Evolutionary conservation across 2,329 filamentous ascomycete genomes (phyloP).

Genomic region (Fusarium floridanum): DNA sequence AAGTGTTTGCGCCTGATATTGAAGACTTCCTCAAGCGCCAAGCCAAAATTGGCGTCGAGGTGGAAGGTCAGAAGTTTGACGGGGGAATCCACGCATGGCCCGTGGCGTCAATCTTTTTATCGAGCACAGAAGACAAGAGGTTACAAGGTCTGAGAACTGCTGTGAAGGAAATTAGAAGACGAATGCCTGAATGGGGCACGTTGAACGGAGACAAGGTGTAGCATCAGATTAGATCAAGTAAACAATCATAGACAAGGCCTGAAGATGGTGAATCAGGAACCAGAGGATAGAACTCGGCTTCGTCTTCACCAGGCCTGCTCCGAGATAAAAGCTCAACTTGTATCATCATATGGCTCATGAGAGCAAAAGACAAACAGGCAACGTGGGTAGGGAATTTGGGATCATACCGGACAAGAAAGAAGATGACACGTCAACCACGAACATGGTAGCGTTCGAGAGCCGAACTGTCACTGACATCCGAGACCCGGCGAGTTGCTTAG

Average conservation of each 20-base stretch:
- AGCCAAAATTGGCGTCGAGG: constrained; percentile 63
- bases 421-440: constrained; percentile 1
- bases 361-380: not conserved
- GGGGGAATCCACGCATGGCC: constrained; percentile 87
- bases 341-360: constrained; percentile 55
- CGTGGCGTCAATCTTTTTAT: constrained; percentile 73
- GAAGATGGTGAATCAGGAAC: constrained; percentile 54
- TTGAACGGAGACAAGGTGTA: constrained; percentile 32
- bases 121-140: constrained; percentile 62
- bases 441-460: not conserved
- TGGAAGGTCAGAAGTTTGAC: constrained; percentile 70
- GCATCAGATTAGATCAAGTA: constrained; percentile 77
- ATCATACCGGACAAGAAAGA: constrained; percentile 24
- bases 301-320: constrained; percentile 54
- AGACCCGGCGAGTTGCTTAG: not conserved
- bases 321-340: constrained; percentile 52
- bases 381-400: not conserved
- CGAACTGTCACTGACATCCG: not conserved
- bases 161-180: constrained; percentile 54
- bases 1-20: constrained; percentile 81
- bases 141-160: constrained; percentile 64
- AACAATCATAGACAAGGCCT: constrained; percentile 53
- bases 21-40: constrained; percentile 69
- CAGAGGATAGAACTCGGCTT: constrained; percentile 66
- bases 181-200: constrained; percentile 38